Conservation (phyloP, 441 rosid species). For the Erysimum cheiri region DNA sequence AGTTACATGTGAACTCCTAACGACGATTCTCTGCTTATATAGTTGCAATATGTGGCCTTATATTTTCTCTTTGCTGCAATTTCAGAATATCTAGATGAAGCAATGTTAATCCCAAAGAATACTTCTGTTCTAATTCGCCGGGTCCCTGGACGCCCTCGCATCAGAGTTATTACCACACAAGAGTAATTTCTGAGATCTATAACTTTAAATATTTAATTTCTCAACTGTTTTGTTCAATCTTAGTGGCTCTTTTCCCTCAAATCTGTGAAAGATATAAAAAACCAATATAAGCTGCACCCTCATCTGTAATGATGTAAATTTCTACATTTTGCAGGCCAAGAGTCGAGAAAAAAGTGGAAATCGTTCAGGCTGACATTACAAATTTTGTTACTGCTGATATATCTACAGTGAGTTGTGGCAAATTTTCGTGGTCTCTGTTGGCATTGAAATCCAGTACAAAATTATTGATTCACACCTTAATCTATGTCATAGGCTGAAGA, state of each 20-base stretch:
- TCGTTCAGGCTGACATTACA: constrained; percentile 52
- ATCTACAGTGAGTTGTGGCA: constrained; percentile 56
- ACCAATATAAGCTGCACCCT: not conserved
- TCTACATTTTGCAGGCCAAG: constrained; percentile 64
- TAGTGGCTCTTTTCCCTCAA: not conserved
- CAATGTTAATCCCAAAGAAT: constrained; percentile 92
- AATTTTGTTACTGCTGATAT: constrained; percentile 56
- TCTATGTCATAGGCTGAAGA: constrained; percentile 66
- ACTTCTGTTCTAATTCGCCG: constrained; percentile 96
- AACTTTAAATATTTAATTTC: constrained; percentile 47
- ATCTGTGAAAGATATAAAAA: not conserved
- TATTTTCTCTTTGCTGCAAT: constrained; percentile 58
- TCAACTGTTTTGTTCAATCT: constrained; percentile 23
- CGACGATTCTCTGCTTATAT: not conserved
- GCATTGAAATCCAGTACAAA: not conserved
- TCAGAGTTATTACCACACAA: constrained; percentile 82
- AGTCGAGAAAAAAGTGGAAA: constrained; percentile 59
- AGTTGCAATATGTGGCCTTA: constrained; percentile 13
- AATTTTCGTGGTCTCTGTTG: not conserved
- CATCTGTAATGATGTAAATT: constrained; percentile 22
- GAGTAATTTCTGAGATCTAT: constrained; percentile 60
- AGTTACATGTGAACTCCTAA: not conserved
- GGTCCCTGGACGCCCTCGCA: constrained; percentile 97
- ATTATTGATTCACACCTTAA: constrained; percentile 30
- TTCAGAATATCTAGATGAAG: constrained; percentile 99